Base-by-base conservation (phyloP, 495 filamentous ascomycete genomes). In the Chlorociboria aeruginascens region DNA sequence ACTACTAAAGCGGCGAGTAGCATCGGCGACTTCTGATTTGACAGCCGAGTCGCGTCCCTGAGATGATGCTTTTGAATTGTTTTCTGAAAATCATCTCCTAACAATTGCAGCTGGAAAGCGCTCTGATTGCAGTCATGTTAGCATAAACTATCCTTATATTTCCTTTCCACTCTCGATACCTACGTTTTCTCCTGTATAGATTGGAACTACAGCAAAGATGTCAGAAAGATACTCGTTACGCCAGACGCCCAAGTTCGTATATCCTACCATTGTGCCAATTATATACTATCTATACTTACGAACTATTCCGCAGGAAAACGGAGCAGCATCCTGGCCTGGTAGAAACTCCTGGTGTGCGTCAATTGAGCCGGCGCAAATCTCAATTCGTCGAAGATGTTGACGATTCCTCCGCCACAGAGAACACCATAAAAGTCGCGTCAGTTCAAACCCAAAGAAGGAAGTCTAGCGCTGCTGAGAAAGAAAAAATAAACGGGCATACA, bases 281-380 rank as follows among this genome's bases (percentile, higher is more conserved):
- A 32, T 48, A 36, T 29, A 6, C 14, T 28, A 41, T 37, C 32
- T 48, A 36, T 29, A 6, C 14, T 28, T 40, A 16, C 30, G 48
- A 29, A 55, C 33, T 35, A 25, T 42, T 38, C 10, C 7, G 10
- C 30, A 82, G 78, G 60, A 79, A 76, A 63, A 69, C 73, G 48
- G 70, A 73, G 30, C 20, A 25, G 20, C 69, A 72, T 43, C 70
- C 69, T 32, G 74, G 72, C 43, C 77, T 71, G 50, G 70, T 79
- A 44, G 74, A 77, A 51, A 79, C 78, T 11, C 75, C 78, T 44
- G 63, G 70, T 42, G 63, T 66, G 50, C 63, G 72, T 44, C 57
- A 59, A 44, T 29, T 48, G 0, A 50, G 43, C 28, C 65, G 70
- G 51, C 68, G 64, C 60, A 72, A 69, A 59, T 58, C 64, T 29